Evolutionary conservation across 768 basidiomycete genomes (phyloP), one percentile per base, ranked within the genome.

Genomic region (Psilocybe sp.): DNA sequence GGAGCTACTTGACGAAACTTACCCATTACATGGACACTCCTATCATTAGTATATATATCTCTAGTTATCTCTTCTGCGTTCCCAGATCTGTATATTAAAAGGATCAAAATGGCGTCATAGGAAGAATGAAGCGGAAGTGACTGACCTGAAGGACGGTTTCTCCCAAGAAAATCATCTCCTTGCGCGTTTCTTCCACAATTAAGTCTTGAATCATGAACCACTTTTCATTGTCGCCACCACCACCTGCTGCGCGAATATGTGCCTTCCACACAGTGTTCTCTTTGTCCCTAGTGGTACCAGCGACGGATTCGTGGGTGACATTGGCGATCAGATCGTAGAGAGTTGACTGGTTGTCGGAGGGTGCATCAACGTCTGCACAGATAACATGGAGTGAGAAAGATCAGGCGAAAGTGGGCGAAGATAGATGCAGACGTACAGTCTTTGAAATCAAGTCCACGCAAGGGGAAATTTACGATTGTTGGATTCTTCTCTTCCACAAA

Each of bases 401-500:
- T 51, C 38, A 49, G 47, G 52, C 41, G 56, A 62, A 56, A 58
- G 61, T 49, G 49, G 57, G 58, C 49, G 44, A 58, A 55, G 57
- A 52, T 55, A 54, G 54, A 56, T 50, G 60, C 48, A 36, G 7
- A 75, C 93, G 60, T 66, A 97, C 97, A 98, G 44, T 93, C 93
- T 59, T 73, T 74, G 66, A 99, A 87, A 68, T 99, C 96, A 15
- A 98, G 79, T 3, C 96, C 95, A 50, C 89, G 81, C 19, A 98
- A 75, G 2, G 96, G 96, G 62, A 97, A 99, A 64, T 96, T 99
- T 58, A 99, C 90, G 53, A 99, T 95, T 1, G 97, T 99, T 7
- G 96, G 96, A 61, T 99, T 99, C 70, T 97, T 97, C 68, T 99
- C 97, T 67, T 98, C 96, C 5, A 98, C 94, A 60, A 98, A 98